A percentile compares a stretch with the other conserved stretches of the same genome.
Evolutionary conservation across 2,329 filamentous ascomycete species (phyloP).

Genomic region (Colletotrichum horii): DNA sequence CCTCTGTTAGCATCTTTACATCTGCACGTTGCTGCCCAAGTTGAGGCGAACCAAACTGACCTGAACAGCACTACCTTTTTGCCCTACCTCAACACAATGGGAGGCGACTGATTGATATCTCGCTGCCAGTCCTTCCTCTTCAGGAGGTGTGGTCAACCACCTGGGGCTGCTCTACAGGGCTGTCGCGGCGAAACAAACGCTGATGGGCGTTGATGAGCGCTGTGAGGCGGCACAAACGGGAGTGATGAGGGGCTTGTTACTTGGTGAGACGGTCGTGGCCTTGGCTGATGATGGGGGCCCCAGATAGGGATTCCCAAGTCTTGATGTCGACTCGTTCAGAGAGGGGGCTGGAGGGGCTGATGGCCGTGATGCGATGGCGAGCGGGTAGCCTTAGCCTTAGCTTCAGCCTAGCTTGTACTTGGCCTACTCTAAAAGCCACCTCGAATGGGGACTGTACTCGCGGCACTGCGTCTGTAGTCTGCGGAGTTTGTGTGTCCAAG

Average conservation of each 20-base stretch:
- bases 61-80: background rate
- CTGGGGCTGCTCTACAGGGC: background rate
- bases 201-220: background rate
- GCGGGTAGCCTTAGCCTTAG: constrained; percentile 1
- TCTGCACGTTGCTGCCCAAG: background rate
- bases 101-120: background rate
- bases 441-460: background rate
- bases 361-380: background rate
- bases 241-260: constrained; percentile 1
- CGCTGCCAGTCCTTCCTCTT: background rate
- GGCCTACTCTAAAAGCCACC: background rate
- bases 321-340: background rate
- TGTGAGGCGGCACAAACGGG: constrained; percentile 3
- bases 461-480: background rate
- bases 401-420: background rate
- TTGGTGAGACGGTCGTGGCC: constrained; percentile 11
- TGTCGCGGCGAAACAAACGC: background rate
- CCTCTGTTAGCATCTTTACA: background rate
- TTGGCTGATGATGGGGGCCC: constrained; percentile 15
- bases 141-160: background rate
- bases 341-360: constrained; percentile 4
- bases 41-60: background rate
- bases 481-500: background rate
- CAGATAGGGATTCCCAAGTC: background rate
- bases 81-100: background rate